phyloP scores from a whole-genome alignment of 352 stramenopile species.

The Globisporangium paroecandrum region DNA sequence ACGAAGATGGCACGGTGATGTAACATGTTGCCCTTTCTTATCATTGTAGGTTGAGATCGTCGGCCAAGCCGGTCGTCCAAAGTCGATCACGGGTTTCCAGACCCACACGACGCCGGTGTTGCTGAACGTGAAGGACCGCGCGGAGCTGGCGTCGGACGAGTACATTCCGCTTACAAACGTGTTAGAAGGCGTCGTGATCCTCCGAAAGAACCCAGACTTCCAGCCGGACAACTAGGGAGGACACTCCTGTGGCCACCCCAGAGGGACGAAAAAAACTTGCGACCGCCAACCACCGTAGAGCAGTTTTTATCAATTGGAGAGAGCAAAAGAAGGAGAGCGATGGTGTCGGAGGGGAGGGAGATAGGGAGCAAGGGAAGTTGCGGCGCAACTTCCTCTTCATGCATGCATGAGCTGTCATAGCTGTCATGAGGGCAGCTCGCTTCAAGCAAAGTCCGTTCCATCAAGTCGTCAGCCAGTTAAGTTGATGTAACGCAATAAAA shows the following conservation, averaged over 20 bases:
- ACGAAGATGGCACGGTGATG: neutral
- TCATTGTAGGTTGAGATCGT: slow-evolving; percentile 93
- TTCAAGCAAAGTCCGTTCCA: neutral
- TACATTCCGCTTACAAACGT: slow-evolving; percentile 95
- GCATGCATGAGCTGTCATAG: too few relatives aligned
- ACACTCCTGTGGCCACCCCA: neutral
- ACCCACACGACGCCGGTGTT: slow-evolving; percentile 99
- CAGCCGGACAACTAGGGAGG: slow-evolving; percentile 65
- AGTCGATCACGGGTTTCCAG: slow-evolving; percentile 99
- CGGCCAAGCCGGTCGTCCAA: slow-evolving; percentile 97
- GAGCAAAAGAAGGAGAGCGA: neutral
- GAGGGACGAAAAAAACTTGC: slow-evolving; percentile 1
- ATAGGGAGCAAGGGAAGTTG: neutral
- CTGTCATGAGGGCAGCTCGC: neutral
- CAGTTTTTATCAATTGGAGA: neutral
- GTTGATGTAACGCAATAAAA: neutral
- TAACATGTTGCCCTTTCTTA: neutral
- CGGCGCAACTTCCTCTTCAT: neutral
- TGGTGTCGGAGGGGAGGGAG: neutral
- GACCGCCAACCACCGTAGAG: slow-evolving; percentile 2
- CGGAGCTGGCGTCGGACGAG: slow-evolving; percentile 97
- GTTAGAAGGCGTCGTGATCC: slow-evolving; percentile 98
- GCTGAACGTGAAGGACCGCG: slow-evolving; percentile 96
- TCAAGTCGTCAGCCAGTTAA: too few relatives aligned
- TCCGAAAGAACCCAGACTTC: slow-evolving; percentile 96